A percentile compares a stretch with the other conserved stretches of the same genome.
Conservation (phyloP, 805 yeast genomes). For the Kazachstania taianensis region DNA sequence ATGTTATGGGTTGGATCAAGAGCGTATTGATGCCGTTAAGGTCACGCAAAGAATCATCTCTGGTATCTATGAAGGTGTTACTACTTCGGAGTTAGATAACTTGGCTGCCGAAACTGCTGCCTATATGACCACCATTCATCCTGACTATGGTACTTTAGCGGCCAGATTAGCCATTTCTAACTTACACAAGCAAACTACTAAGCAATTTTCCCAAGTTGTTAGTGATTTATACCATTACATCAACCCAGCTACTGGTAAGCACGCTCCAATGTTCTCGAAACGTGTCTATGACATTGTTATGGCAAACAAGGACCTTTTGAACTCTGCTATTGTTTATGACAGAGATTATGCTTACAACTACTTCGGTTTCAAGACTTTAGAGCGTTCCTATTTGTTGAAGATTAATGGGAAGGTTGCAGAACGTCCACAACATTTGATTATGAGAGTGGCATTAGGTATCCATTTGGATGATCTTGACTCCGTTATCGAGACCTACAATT, state of each 20-base stretch:
- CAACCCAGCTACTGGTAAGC: conserved; percentile 62
- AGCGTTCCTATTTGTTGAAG: conserved; percentile 68
- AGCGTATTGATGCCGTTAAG: conserved; percentile 81
- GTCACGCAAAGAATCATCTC: conserved; percentile 85
- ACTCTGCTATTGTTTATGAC: conserved; percentile 57
- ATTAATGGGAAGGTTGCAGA: conserved; percentile 55
- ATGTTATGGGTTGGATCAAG: conserved; percentile 82
- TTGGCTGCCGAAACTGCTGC: conserved; percentile 93
- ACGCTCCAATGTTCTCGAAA: conserved; percentile 46
- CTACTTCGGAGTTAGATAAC: conserved; percentile 68
- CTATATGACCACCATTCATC: conserved; percentile 89
- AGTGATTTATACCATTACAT: conserved; percentile 59
- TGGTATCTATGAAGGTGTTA: conserved; percentile 79
- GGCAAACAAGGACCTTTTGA: conserved; percentile 50
- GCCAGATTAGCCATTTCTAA: conserved; percentile 90
- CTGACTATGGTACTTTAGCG: conserved; percentile 90
- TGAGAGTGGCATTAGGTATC: conserved; percentile 87
- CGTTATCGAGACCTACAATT: conserved; percentile 68
- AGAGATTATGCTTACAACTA: conserved; percentile 70
- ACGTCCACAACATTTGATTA: conserved; percentile 79
- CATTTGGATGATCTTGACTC: conserved; percentile 55
- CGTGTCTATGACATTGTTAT: conserved; percentile 51
- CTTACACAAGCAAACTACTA: conserved; percentile 82
- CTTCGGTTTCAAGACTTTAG: conserved; percentile 83
- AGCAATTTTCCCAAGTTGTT: conserved; percentile 64